Conservation (phyloP, 495 filamentous ascomycete species). For the Tuber calosporum region DNA sequence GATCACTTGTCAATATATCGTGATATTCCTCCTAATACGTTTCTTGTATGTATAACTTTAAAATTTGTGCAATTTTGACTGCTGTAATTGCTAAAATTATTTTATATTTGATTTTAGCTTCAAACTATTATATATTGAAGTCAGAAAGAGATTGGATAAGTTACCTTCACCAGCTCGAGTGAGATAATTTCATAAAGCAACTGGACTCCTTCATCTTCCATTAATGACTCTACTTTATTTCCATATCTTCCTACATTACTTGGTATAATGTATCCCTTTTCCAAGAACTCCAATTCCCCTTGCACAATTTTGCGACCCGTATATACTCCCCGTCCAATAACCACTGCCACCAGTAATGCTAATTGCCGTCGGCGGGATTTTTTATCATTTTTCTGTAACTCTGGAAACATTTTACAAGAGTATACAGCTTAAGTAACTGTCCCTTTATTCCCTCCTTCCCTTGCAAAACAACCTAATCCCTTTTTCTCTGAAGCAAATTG, state of each 20-base stretch:
- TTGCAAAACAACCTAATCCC: not conserved
- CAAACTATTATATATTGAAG: not conserved
- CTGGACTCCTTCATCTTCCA: conserved; percentile 10
- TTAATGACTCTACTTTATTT: not conserved
- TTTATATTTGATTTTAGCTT: not conserved
- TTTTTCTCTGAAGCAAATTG: not conserved
- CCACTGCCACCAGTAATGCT: not conserved
- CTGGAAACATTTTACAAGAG: not conserved
- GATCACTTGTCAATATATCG: no score
- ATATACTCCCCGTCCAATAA: not conserved
- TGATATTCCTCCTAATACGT: no score
- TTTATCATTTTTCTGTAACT: not conserved
- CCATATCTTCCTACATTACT: not conserved
- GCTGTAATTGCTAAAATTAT: not conserved
- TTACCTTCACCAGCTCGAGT: not conserved
- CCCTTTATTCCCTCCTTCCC: not conserved
- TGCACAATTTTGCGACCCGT: not conserved
- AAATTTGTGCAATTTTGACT: not conserved
- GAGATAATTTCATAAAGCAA: conserved; percentile 3
- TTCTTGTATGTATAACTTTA: not conserved
- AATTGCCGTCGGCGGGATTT: not conserved
- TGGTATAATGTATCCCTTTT: not conserved
- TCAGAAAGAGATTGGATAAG: not conserved
- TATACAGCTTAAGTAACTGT: not conserved
- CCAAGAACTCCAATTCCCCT: not conserved